These are phyloP conservation scores for Claviceps monticola DNA, from an alignment of 2,329 filamentous ascomycete genomes.

Conservation along the genomic window DNA sequence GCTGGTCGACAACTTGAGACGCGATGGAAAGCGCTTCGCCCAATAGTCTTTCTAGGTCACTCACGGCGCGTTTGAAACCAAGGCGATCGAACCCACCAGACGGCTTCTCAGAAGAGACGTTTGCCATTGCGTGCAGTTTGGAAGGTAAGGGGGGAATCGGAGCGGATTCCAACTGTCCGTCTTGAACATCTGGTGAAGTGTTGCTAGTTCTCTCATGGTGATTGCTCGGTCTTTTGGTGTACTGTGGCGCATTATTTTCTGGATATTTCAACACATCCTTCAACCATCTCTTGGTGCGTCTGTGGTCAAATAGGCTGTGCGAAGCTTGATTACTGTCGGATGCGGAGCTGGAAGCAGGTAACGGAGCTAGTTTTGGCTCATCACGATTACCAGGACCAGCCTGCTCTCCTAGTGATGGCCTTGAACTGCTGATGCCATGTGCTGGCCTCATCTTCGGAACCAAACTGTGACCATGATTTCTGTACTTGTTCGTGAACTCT, in stretches of 20 bases:
- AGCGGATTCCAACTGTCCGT: conserved; percentile 12
- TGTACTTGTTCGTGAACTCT: not conserved
- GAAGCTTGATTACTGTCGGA: conserved; percentile 13
- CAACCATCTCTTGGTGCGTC: conserved; percentile 21
- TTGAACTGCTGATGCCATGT: not conserved
- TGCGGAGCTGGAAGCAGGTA: conserved; percentile 1
- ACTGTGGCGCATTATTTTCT: conserved; percentile 13
- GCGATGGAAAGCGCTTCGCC: conserved; percentile 32
- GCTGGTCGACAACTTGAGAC: conserved; percentile 22
- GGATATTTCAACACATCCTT: conserved; percentile 16
- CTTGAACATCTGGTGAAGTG: conserved; percentile 6
- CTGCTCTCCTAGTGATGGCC: no score
- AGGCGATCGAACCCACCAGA: conserved; percentile 13
- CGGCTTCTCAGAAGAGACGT: conserved; percentile 10
- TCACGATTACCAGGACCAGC: not conserved
- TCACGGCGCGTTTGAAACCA: conserved; percentile 23
- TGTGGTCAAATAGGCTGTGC: conserved; percentile 18
- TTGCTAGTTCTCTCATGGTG: conserved; percentile 2
- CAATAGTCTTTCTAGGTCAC: conserved; percentile 32
- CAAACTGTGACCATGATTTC: conserved; percentile 3
- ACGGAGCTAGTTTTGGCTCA: not conserved
- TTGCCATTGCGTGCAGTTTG: conserved; percentile 9
- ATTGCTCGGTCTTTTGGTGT: conserved; percentile 15
- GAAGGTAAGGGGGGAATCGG: conserved; percentile 7
- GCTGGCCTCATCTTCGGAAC: conserved; percentile 5